Evolutionary conservation across 2,329 filamentous ascomycete genomes (phyloP).

Genomic region (Nemania abortiva): DNA sequence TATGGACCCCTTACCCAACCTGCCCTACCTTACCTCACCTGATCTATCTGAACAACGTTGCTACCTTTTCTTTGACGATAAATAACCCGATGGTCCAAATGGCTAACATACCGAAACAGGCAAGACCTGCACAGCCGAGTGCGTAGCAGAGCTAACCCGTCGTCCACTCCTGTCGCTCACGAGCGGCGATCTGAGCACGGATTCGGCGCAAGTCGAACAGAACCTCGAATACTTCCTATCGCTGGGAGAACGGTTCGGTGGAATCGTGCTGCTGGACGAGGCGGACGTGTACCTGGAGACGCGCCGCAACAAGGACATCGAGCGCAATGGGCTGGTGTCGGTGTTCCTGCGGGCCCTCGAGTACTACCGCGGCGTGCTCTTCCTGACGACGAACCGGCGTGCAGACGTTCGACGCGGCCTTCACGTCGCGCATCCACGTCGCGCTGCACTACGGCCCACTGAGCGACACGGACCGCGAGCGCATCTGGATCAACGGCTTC

Average conservation of each 20-base stretch:
- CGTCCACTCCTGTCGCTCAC: constrained; percentile 65
- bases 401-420: constrained; percentile 61
- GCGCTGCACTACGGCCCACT: constrained; percentile 61
- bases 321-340: constrained; percentile 62
- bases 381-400: constrained; percentile 66
- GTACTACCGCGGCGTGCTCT: constrained; percentile 64
- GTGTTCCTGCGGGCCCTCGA: constrained; percentile 64
- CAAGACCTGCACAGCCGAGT: constrained; percentile 67
- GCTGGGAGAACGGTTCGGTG: constrained; percentile 63
- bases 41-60: too few species aligned
- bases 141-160: constrained; percentile 63
- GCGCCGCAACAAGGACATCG: constrained; percentile 59
- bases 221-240: constrained; percentile 62
- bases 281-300: constrained; percentile 71
- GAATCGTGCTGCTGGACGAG: constrained; percentile 68
- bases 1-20: too few species aligned
- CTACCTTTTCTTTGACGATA: too few species aligned
- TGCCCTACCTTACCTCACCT: too few species aligned
- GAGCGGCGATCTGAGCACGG: constrained; percentile 61
- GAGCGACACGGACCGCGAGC: constrained; percentile 56
- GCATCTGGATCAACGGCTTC: constrained; percentile 61
- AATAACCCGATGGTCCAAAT: too few species aligned
- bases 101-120: too few species aligned
- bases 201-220: constrained; percentile 55
- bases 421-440: constrained; percentile 63